Evolutionary conservation across 1,284 basidiomycete genomes (phyloP).

Genomic region (Ceratobasidium sp.): DNA sequence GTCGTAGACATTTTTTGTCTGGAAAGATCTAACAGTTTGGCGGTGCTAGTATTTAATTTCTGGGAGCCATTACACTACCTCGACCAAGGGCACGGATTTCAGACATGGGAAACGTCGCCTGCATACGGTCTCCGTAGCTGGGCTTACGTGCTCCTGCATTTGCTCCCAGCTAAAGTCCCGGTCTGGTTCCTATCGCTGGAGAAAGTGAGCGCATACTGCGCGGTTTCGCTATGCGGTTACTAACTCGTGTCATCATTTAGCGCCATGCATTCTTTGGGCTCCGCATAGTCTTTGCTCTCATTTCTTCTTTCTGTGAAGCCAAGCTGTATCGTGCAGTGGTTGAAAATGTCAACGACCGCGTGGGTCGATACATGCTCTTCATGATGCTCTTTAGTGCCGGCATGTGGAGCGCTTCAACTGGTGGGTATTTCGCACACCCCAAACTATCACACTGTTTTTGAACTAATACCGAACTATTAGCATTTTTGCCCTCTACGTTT

Average conservation of each 20-base stretch:
- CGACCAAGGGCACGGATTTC: slow-evolving; percentile 85
- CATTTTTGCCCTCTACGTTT: slow-evolving; percentile 94
- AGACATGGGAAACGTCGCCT: slow-evolving; percentile 98
- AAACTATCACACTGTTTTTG: background rate
- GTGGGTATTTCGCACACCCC: slow-evolving; percentile 61
- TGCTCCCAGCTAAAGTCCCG: slow-evolving; percentile 48
- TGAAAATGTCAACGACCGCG: slow-evolving; percentile 85
- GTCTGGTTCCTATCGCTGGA: slow-evolving; percentile 53
- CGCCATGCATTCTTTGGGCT: slow-evolving; percentile 89
- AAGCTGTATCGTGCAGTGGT: slow-evolving; percentile 85
- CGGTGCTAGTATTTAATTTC: slow-evolving; percentile 88
- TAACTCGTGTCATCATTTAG: slow-evolving; percentile 56
- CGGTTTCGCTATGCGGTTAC: slow-evolving; percentile 56
- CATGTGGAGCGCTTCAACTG: slow-evolving; percentile 90
- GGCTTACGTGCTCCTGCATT: slow-evolving; percentile 88
- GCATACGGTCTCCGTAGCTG: slow-evolving; percentile 91
- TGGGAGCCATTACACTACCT: slow-evolving; percentile 98
- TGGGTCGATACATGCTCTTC: slow-evolving; percentile 91
- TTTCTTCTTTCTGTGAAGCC: slow-evolving; percentile 84
- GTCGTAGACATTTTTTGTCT: slow-evolving; percentile 45
- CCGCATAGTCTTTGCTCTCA: slow-evolving; percentile 78
- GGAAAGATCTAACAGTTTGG: slow-evolving; percentile 11
- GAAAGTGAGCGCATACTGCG: slow-evolving; percentile 53
- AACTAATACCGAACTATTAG: slow-evolving; percentile 58
- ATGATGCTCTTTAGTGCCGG: slow-evolving; percentile 87